These are phyloP conservation scores for Cicer yamashitae DNA, from an alignment of 306 rosid genomes.

Conservation along the genomic window DNA sequence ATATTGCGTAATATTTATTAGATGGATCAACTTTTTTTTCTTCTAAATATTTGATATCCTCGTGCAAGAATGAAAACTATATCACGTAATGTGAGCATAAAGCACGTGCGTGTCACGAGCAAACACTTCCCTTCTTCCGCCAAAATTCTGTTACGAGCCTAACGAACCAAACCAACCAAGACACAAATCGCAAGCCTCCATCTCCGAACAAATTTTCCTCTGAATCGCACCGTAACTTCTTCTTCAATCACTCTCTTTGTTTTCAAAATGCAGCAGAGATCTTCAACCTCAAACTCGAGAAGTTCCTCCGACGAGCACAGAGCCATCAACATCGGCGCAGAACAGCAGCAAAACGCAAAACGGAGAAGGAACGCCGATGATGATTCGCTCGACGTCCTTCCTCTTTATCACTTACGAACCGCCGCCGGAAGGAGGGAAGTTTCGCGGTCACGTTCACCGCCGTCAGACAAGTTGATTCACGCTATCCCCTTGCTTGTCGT, in stretches of 20 bases:
- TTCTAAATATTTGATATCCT: background rate
- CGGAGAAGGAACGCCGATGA: constrained; percentile 48
- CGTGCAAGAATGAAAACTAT: background rate
- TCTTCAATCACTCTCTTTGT: constrained; percentile 5
- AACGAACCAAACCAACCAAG: constrained; percentile 35
- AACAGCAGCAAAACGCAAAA: constrained; percentile 42
- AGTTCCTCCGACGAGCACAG: constrained; percentile 40
- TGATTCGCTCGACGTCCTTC: constrained; percentile 42
- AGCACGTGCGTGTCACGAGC: constrained; percentile 47
- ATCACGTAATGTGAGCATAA: background rate
- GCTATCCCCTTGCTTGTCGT: constrained; percentile 53
- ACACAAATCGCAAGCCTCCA: constrained; percentile 12
- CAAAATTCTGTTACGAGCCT: constrained; percentile 41
- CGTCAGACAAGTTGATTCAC: constrained; percentile 52
- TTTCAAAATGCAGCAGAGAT: constrained; percentile 56
- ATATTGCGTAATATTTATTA: no score
- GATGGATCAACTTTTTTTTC: no score
- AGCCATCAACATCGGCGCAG: constrained; percentile 36
- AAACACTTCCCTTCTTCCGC: constrained; percentile 38
- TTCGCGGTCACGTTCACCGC: constrained; percentile 31
- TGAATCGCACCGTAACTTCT: background rate
- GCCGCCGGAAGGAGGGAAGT: constrained; percentile 41
- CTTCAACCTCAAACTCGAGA: constrained; percentile 50
- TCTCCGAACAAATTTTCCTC: constrained; percentile 6
- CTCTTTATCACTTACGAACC: constrained; percentile 45